Conservation (phyloP, 2,329 filamentous ascomycete genomes). For the Trichoderma sp. region DNA sequence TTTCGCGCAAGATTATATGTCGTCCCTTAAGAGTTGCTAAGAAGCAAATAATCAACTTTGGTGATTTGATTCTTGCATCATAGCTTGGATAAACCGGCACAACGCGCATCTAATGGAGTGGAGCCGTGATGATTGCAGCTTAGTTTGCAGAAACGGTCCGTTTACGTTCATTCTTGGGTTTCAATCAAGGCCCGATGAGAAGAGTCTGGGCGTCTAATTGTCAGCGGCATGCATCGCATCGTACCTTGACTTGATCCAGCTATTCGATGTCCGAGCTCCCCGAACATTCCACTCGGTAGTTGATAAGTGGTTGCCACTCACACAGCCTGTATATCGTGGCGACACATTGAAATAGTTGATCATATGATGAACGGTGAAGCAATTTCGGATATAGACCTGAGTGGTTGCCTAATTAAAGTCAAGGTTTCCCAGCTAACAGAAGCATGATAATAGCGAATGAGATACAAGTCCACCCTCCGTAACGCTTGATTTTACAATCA, state of each 20-base stretch:
- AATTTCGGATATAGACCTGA: not conserved
- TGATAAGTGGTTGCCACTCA: not conserved
- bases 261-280: slow-evolving; percentile 19
- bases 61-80: not conserved
- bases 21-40: not conserved
- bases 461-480: not conserved
- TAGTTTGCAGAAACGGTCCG: slow-evolving; percentile 2
- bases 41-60: not conserved
- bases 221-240: not conserved
- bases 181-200: not conserved
- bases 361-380: not conserved
- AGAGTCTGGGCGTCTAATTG: not conserved
- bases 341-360: not conserved
- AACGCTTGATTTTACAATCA: not conserved
- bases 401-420: not conserved
- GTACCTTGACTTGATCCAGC: not conserved
- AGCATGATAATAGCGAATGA: not conserved
- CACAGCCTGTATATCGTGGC: not conserved
- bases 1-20: too few species aligned
- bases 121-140: not conserved
- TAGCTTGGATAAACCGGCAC: not conserved
- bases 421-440: not conserved
- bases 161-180: not conserved
- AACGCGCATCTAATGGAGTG: not conserved
- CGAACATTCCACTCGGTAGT: slow-evolving; percentile 1